A percentile compares a stretch with the other conserved stretches of the same genome.
Evolutionary conservation across 2,329 filamentous ascomycete genomes (phyloP).

Genomic region (Fusarium redolens): DNA sequence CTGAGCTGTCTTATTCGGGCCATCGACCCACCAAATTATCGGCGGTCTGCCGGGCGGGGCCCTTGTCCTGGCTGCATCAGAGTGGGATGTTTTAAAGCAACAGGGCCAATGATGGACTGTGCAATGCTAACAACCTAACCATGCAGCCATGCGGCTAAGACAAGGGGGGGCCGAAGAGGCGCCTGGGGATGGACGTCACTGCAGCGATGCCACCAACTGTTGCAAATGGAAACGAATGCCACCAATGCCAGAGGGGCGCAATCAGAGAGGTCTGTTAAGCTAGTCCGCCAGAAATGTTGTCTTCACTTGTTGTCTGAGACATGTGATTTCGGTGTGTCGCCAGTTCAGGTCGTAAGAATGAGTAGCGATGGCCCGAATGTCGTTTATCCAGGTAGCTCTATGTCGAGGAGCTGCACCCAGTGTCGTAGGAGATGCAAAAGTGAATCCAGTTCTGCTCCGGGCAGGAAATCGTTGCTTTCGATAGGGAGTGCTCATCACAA

Average conservation of each 20-base stretch:
- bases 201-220: constrained; percentile 31
- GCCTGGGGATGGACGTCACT: constrained; percentile 40
- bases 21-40: constrained; percentile 31
- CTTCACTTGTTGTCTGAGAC: constrained; percentile 11
- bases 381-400: background rate
- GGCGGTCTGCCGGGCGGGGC: constrained; percentile 33
- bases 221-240: constrained; percentile 34
- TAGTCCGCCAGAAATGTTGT: constrained; percentile 6
- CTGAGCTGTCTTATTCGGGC: constrained; percentile 33
- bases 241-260: constrained; percentile 25
- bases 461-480: background rate
- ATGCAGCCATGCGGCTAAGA: constrained; percentile 43
- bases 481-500: constrained; percentile 7
- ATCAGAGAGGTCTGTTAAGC: constrained; percentile 24
- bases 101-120: constrained; percentile 38
- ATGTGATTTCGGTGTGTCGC: constrained; percentile 27
- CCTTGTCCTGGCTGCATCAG: constrained; percentile 24
- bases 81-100: constrained; percentile 34
- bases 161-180: constrained; percentile 32
- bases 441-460: background rate
- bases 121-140: constrained; percentile 38
- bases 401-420: constrained; percentile 7
- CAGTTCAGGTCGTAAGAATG: background rate
- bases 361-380: constrained; percentile 20
- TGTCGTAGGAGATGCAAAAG: background rate